phyloP scores from a whole-genome alignment of 1,139 yeast species.

The Suhomyces guaymorum region DNA sequence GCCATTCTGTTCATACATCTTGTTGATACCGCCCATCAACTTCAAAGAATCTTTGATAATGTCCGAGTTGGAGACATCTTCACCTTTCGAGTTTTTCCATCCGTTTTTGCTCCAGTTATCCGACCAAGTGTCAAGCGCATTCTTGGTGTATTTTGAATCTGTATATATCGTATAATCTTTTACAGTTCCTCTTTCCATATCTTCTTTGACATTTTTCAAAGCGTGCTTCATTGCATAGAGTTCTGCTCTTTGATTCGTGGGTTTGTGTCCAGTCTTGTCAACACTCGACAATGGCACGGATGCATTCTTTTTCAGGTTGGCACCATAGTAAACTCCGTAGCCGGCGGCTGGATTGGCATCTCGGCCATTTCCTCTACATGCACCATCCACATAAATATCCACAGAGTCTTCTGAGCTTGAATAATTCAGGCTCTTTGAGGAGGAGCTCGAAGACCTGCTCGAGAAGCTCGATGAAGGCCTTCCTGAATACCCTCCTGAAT shows the following conservation, averaged over 20 bases:
- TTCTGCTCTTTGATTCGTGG: slow-evolving; percentile 85
- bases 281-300: slow-evolving; percentile 49
- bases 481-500: no score
- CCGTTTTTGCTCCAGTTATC: slow-evolving; percentile 53
- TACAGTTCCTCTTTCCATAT: slow-evolving; percentile 10
- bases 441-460: not conserved
- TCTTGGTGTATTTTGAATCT: slow-evolving; percentile 59
- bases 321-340: slow-evolving; percentile 72
- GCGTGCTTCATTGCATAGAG: slow-evolving; percentile 66
- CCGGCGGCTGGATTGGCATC: slow-evolving; percentile 53
- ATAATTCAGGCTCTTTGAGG: no score
- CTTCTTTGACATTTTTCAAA: slow-evolving; percentile 36
- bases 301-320: slow-evolving; percentile 52
- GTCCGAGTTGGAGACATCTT: slow-evolving; percentile 52
- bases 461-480: no score
- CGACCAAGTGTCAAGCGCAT: slow-evolving; percentile 53
- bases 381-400: slow-evolving; percentile 65
- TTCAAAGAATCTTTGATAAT: slow-evolving; percentile 38
- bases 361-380: slow-evolving; percentile 57
- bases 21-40: slow-evolving; percentile 31
- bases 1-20: slow-evolving; percentile 23
- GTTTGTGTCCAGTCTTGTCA: slow-evolving; percentile 26
- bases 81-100: slow-evolving; percentile 49
- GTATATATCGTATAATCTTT: slow-evolving; percentile 41
- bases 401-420: no score